These are phyloP conservation scores for Harrya chromipes DNA, from an alignment of 768 basidiomycete genomes.

Conservation along the genomic window DNA sequence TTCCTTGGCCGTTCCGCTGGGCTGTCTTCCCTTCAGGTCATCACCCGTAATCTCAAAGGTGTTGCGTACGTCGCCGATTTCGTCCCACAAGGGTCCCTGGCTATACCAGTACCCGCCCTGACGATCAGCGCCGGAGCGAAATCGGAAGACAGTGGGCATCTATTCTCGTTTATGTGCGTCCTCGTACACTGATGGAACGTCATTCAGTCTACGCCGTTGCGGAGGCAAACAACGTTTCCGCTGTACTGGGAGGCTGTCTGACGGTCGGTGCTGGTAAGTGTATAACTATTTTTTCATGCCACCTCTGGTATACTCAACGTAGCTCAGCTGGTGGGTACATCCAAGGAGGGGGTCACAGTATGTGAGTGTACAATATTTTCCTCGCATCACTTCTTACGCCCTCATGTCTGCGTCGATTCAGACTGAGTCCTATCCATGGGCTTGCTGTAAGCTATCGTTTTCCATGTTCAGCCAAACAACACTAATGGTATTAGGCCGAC, in stretches of 20 bases:
- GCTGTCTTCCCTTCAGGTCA: conserved; percentile 24
- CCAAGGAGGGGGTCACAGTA: conserved; percentile 47
- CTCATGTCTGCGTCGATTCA: neutral
- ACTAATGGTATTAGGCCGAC: conserved; percentile 34
- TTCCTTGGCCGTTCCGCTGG: conserved; percentile 21
- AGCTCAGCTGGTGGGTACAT: conserved; percentile 45
- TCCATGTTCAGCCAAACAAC: neutral
- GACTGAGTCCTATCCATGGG: conserved; percentile 39
- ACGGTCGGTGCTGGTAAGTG: conserved; percentile 19
- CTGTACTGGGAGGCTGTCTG: conserved; percentile 16
- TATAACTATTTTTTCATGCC: neutral
- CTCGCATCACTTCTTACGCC: neutral
- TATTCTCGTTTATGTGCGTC: too few relatives aligned
- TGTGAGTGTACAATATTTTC: conserved; percentile 4
- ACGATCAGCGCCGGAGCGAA: conserved; percentile 20
- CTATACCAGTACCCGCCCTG: conserved; percentile 14
- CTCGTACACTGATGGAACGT: neutral
- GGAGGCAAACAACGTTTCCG: conserved; percentile 11
- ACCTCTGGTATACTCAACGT: neutral
- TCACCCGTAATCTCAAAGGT: conserved; percentile 15
- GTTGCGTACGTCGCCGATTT: conserved; percentile 17
- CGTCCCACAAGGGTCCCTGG: conserved; percentile 16
- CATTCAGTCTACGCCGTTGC: conserved; percentile 19
- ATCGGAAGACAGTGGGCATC: conserved; percentile 8
- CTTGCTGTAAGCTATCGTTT: conserved; percentile 32